Base-by-base conservation (phyloP, 1,284 basidiomycete species). In the Trametes pubescens region DNA sequence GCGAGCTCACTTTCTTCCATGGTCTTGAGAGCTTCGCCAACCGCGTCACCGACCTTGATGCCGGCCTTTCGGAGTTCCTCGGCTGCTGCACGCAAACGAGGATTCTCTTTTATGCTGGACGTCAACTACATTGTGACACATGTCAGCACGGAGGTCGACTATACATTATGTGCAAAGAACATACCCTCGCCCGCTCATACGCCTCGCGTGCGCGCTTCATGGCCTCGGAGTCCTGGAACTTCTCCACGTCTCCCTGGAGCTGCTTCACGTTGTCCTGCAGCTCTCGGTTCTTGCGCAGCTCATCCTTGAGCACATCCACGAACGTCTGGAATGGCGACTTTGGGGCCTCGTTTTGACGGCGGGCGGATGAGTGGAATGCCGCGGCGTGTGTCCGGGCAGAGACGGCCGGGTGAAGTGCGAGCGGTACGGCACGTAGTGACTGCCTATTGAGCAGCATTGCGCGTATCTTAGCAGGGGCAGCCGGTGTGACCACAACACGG, bases 221-320 rank as follows among this genome's bases (percentile, higher is more conserved):
- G n/a, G 96, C 92, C 76, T 97, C 95, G 61, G 92, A 94, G 76
- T 99, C 97, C 80, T 98, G 96, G 57, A 98, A 81, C 80, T 98
- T 98, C 80, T 95, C 94, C 43, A 98, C 97, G 77, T 99, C 95
- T 70, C 98, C 98, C 79, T 97, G 94, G 35, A 99, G 86, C 80
- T 98, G 95, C 81, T 95, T 96, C 64, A 99, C 92, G 79, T 97
- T 98, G 56, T 98, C 95, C 80, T 98, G 95, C 61, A 98, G 84
- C 76, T 97, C 96, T 71, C 95, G 84, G 76, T 95, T 97, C 84
- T 99, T 99, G 76, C 88, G 84, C 53, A 99, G 81, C 79, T 99
- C 97, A 64, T 98, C 95, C 70, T 86, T 88, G 59, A 99, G 84
- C 24, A 97, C 96, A 51, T 98, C 94, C 18, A 98, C 95, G 70